Evolutionary conservation across 192 early-diverging fungal species (phyloP).

Genomic region (Rhizoclosmatium sp.): DNA sequence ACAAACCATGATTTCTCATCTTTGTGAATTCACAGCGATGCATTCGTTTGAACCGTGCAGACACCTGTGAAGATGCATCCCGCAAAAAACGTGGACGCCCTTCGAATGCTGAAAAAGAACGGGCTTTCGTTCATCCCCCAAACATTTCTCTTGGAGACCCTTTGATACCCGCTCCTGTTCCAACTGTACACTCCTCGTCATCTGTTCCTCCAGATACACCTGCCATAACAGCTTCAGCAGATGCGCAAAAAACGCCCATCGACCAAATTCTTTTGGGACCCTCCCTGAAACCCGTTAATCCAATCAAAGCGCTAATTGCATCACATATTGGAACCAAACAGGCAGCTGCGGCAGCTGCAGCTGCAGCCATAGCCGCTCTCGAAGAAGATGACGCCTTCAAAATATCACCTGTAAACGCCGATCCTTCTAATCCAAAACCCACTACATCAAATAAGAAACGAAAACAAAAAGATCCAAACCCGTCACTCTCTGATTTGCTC

Average conservation of each 20-base stretch:
- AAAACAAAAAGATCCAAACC: background rate
- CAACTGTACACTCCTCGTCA: background rate
- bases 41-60: slow-evolving; percentile 53
- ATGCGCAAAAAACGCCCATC: background rate
- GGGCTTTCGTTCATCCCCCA: too few relatives aligned
- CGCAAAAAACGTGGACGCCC: slow-evolving; percentile 62
- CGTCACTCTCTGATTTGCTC: background rate
- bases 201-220: background rate
- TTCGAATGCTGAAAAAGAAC: slow-evolving; percentile 34
- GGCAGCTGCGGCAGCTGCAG: background rate
- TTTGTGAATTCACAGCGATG: slow-evolving; percentile 40
- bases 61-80: slow-evolving; percentile 57
- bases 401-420: background rate
- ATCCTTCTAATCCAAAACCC: background rate
- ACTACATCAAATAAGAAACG: slow-evolving; percentile 5
- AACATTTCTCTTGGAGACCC: background rate
- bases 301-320: slow-evolving; percentile 30
- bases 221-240: background rate
- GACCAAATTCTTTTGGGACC: background rate
- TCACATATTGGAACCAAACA: slow-evolving; percentile 21
- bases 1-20: background rate
- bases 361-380: slow-evolving; percentile 1
- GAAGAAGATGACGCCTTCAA: background rate
- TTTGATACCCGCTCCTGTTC: background rate
- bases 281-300: slow-evolving; percentile 15